These are phyloP conservation scores for Terfezia claveryi DNA, from an alignment of 495 filamentous ascomycete species.

Conservation along the genomic window DNA sequence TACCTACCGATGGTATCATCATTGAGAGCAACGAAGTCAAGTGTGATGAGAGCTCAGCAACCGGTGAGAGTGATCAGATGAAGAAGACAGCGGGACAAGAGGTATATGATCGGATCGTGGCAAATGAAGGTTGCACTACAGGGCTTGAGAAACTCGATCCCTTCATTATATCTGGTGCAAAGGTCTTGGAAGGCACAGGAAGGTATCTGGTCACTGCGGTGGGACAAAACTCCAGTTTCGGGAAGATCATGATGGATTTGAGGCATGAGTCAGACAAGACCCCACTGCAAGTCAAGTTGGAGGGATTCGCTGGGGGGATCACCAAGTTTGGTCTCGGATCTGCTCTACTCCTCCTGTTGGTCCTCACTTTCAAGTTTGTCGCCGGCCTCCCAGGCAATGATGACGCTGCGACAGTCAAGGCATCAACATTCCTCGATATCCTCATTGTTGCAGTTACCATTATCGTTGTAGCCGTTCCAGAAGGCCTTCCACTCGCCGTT, in stretches of 20 bases:
- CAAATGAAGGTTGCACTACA: constrained; percentile 46
- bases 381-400: constrained; percentile 36
- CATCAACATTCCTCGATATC: constrained; percentile 69
- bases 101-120: constrained; percentile 50
- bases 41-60: constrained; percentile 66
- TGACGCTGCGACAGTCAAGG: constrained; percentile 44
- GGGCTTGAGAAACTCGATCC: constrained; percentile 49
- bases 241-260: constrained; percentile 84
- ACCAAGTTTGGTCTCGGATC: constrained; percentile 68
- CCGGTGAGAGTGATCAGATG: constrained; percentile 65
- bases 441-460: constrained; percentile 92
- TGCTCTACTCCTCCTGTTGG: constrained; percentile 64
- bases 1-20: constrained; percentile 55
- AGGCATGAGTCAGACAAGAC: constrained; percentile 79
- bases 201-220: constrained; percentile 71
- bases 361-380: constrained; percentile 82
- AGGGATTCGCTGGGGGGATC: constrained; percentile 75
- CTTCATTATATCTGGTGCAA: constrained; percentile 80
- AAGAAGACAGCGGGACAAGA: constrained; percentile 52
- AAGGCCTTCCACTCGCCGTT: constrained; percentile 79
- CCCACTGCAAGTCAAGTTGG: constrained; percentile 83
- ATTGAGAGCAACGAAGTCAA: constrained; percentile 54
- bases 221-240: constrained; percentile 71
- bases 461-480: constrained; percentile 85
- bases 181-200: constrained; percentile 78